Base-by-base conservation (phyloP, 2,329 filamentous ascomycete species). In the Amylocarpus encephaloides region DNA sequence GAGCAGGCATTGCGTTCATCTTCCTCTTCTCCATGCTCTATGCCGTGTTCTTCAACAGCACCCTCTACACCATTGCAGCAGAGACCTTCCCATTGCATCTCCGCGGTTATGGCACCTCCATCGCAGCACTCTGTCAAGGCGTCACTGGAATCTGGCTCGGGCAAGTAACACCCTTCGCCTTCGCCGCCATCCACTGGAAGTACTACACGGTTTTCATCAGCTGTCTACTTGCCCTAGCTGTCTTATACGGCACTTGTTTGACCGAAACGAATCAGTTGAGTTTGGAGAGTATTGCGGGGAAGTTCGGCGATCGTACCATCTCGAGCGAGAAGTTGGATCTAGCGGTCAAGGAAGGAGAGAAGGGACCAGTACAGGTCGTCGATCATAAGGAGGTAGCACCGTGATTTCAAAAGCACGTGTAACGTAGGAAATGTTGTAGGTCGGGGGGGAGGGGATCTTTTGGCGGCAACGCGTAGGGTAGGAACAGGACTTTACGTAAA, bases 181-280 rank as follows among this genome's bases (percentile, higher is more conserved):
- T 71, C 19, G 59, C 63, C 5, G 55, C 59, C 32, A 65, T 71
- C 7, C 56, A 63, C 5, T 71, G 68, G 68, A 67, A 63, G 45
- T 71, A 68, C 51, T 71, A 71, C 51, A 60, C 66, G 2, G 57
- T 71, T 1, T 68, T 71, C 52, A 70, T 71, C 46, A 61, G 60
- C 6, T 60, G 50, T 0, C 62, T 65, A 30, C 38, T 65, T 11
- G 54, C 45, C 0, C 59, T 62, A 1, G 68, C 67, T 0, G 52
- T 66, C 5, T 54, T 70, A 5, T 69, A 69, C 26, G 70, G 63
- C 38, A 61, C 70, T 58, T 75, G 78, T 62, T 70, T 86, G 54
- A 80, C 82, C 53, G 82, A 85, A 69, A 86, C 83, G 44, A 84
- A 85, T 67, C 81, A 80, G 38, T 71, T 85, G 16, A 79, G 75